Base-by-base conservation (phyloP, 352 stramenopile genomes). In the Phytopythium aichiense region DNA sequence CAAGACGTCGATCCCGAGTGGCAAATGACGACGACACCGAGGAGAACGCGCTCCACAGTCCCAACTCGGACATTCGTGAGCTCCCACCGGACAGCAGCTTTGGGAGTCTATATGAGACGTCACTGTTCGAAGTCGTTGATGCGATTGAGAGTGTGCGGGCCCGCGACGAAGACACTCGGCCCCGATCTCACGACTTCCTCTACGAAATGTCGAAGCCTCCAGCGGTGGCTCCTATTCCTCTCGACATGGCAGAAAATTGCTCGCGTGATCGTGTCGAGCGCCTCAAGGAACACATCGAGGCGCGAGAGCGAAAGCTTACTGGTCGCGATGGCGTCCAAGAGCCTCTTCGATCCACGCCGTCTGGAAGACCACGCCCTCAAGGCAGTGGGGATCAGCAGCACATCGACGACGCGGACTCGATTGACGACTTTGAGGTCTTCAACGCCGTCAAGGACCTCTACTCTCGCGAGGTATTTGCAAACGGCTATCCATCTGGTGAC, bases 61-160 rank as follows among this genome's bases (percentile, higher is more conserved):
- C 1, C 43, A 38, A 46, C 7, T 23, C 30, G 8, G 12, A 16
- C n/a, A 52, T 18, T 46, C 12, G 15, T 20, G 9, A 22, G 33
- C 38, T 16, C 2, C 25, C 23, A 61, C 52, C 28, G 22, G 43
- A 43, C 49, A 55, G 0, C 28, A 73, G 60, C 35, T 71, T 71
- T 38, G 61, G 58, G 23, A 66, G 46, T 49, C 28, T 87, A 54
- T 82, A 79, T 49, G 77, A 87, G 30, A 65, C 70, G 4, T 81
- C 72, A 4, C 48, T 87, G 30, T 73, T 84, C 37, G 77, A 82
- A 28, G 66, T 79, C 9, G 68, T 87, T 2, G 67, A 87, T 30
- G 66, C 70, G 0, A 68, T 87, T 20, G 77, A 86, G 30, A 61
- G 31, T 7, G 46, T 60, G n/a, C 18, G 33, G 22, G 54, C 62